phyloP scores from a whole-genome alignment of 805 yeast genomes.

The Maudiozyma bulderi region DNA sequence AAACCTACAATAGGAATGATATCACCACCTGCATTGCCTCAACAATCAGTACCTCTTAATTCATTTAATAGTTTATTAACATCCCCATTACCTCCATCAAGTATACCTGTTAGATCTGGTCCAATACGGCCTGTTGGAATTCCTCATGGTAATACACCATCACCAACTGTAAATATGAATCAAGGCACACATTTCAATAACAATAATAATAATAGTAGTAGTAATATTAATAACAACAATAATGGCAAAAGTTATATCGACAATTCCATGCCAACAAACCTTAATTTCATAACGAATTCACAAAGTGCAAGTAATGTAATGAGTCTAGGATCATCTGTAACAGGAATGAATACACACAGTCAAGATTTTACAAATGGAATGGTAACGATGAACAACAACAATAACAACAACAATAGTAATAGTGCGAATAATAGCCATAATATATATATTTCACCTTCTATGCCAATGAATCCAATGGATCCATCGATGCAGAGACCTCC shows the following conservation, averaged over 20 bases:
- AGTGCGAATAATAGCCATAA: not conserved
- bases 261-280: not conserved
- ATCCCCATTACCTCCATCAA: not conserved
- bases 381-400: not conserved
- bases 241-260: not conserved
- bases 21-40: not conserved
- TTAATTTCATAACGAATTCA: not conserved
- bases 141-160: not conserved
- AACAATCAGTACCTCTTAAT: not conserved
- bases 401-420: not conserved
- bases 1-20: not conserved
- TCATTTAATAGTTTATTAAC: not conserved
- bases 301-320: not conserved
- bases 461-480: not conserved
- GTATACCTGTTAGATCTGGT: not conserved
- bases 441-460: not conserved
- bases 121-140: not conserved
- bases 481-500: not conserved
- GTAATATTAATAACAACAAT: not conserved
- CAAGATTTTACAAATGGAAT: not conserved
- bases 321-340: not conserved
- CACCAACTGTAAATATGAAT: too few species aligned
- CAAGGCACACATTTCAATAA: too few species aligned
- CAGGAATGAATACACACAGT: not conserved
- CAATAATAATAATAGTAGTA: too few species aligned